Evolutionary conservation across 108 stramenopile genomes (phyloP).

Genomic region (Seminavis robusta): DNA sequence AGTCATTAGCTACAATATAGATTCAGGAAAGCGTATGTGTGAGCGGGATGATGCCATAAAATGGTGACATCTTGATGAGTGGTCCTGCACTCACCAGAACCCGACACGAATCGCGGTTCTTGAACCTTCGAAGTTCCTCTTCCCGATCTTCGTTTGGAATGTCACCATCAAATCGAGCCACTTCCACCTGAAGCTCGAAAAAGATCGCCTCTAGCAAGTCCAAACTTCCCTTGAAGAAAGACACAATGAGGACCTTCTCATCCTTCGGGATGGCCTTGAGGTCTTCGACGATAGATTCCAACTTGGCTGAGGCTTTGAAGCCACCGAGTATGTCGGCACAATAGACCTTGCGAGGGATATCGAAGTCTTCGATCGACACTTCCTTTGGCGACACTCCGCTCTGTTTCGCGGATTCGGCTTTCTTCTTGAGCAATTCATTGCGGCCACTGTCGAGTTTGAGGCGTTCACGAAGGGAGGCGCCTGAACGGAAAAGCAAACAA

Average conservation of each 20-base stretch:
- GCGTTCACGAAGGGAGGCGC: too few species aligned
- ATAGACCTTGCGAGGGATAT: slow-evolving; percentile 5
- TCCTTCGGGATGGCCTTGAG: slow-evolving; percentile 15
- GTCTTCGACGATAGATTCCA: slow-evolving; percentile 30
- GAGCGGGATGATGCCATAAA: too few species aligned
- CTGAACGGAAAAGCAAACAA: too few species aligned
- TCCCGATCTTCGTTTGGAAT: slow-evolving; percentile 15
- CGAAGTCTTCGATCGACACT: too few species aligned
- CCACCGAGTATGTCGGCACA: slow-evolving; percentile 17
- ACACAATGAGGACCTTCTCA: slow-evolving; percentile 37
- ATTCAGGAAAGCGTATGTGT: too few species aligned
- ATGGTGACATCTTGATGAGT: too few species aligned
- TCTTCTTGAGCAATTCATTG: too few species aligned
- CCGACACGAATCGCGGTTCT: slow-evolving; percentile 14
- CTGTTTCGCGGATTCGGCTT: too few species aligned
- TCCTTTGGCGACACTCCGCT: too few species aligned
- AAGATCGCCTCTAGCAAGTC: slow-evolving; percentile 45
- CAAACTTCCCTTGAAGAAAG: slow-evolving; percentile 37
- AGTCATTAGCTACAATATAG: too few species aligned
- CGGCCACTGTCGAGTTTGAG: too few species aligned
- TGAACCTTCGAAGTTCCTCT: slow-evolving; percentile 29
- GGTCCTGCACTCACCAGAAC: too few species aligned
- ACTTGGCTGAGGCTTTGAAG: slow-evolving; percentile 39
- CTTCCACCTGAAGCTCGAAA: slow-evolving; percentile 20
- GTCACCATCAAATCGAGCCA: slow-evolving; percentile 47